Conservation (phyloP, 352 stramenopile species). For the Pythium guiyangense region DNA sequence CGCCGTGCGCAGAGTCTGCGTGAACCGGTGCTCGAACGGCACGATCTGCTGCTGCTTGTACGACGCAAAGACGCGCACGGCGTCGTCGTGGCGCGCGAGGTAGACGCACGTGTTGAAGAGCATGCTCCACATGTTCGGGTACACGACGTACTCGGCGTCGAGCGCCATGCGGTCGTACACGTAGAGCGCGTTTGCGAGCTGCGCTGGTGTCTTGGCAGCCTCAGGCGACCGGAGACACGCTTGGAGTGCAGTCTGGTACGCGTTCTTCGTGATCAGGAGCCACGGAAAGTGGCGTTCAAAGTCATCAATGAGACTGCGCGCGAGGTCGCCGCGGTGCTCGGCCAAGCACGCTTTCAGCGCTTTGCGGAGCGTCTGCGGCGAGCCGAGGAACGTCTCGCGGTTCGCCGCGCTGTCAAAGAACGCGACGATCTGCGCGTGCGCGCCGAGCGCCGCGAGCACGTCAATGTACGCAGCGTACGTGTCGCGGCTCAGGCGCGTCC, state of each 20-base stretch:
- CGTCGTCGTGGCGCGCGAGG: constrained; percentile 15
- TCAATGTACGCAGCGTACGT: constrained; percentile 7
- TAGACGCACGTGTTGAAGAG: constrained; percentile 37
- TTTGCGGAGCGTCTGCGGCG: constrained; percentile 12
- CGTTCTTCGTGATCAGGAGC: constrained; percentile 10
- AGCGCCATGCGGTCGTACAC: constrained; percentile 22
- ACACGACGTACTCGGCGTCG: constrained; percentile 29
- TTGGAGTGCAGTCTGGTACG: constrained; percentile 12
- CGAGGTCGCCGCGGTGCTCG: constrained; percentile 4
- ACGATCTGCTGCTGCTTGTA: constrained; percentile 24
- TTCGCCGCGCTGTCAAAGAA: constrained; percentile 4
- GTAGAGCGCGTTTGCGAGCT: constrained; percentile 27
- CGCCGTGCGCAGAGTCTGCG: constrained; percentile 25
- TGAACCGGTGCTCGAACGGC: constrained; percentile 26
- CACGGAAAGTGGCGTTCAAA: constrained; percentile 5
- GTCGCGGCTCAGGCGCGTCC: constrained; percentile 11
- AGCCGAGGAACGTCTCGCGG: constrained; percentile 1
- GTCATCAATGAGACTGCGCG: constrained; percentile 3
- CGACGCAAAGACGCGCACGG: constrained; percentile 20
- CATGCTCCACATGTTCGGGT: constrained; percentile 29
- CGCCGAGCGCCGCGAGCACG: constrained; percentile 1
- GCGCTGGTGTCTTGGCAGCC: background rate
- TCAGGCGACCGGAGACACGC: constrained; percentile 4
- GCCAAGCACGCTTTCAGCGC: constrained; percentile 6
- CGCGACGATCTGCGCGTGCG: constrained; percentile 1